phyloP scores from a whole-genome alignment of 1,139 yeast species.

The Scheffersomyces stambukii region DNA sequence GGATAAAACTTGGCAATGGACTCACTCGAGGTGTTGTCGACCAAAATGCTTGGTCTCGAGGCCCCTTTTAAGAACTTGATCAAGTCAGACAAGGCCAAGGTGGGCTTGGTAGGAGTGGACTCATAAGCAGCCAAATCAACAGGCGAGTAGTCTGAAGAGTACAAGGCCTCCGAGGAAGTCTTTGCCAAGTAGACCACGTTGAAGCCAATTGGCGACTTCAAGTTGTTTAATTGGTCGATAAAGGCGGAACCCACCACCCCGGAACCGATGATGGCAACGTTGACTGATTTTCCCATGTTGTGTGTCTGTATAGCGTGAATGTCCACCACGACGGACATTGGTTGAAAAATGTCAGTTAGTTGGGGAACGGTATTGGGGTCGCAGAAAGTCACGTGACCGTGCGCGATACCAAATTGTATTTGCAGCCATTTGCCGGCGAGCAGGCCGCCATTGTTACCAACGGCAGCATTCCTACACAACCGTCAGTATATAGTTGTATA shows the following conservation, averaged over 20 bases:
- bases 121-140: conserved; percentile 62
- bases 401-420: too few species aligned
- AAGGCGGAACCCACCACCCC: conserved; percentile 96
- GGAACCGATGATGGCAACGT: conserved; percentile 81
- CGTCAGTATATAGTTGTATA: too few species aligned
- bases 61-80: conserved; percentile 61
- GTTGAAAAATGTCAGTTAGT: conserved; percentile 2
- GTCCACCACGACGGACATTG: neutral
- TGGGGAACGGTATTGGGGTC: too few species aligned
- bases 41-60: conserved; percentile 71
- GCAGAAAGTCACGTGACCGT: too few species aligned
- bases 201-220: conserved; percentile 55
- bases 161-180: conserved; percentile 59
- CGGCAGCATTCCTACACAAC: too few species aligned
- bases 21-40: conserved; percentile 91
- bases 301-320: neutral
- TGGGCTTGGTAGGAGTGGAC: conserved; percentile 44
- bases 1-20: conserved; percentile 76
- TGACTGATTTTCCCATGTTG: conserved; percentile 54
- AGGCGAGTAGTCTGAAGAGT: conserved; percentile 66
- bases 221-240: conserved; percentile 59
- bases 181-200: conserved; percentile 81
- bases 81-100: conserved; percentile 56
- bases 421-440: too few species aligned
- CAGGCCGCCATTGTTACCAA: too few species aligned